phyloP scores from a whole-genome alignment of 2,329 filamentous ascomycete genomes.

The Rhinocladiella mackenziei region DNA sequence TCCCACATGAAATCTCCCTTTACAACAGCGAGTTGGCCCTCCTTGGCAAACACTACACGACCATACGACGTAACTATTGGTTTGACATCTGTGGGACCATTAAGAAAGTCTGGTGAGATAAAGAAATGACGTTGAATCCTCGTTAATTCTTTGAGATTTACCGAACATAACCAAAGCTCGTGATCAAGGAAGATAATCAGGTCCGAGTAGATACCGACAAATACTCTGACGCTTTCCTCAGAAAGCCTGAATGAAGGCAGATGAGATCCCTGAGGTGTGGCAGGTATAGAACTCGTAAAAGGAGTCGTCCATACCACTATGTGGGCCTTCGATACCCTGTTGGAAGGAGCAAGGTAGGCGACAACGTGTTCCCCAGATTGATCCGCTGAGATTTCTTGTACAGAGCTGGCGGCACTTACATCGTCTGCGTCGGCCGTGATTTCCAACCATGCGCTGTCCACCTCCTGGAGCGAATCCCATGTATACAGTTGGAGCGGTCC shows the following conservation, averaged over 20 bases:
- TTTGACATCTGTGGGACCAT: background rate
- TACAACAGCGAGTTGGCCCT: constrained; percentile 1
- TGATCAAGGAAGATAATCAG: constrained; percentile 1
- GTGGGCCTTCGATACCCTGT: background rate
- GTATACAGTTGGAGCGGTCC: background rate
- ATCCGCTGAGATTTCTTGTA: background rate
- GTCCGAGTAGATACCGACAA: constrained; percentile 2
- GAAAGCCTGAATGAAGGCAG: background rate
- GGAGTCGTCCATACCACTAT: background rate
- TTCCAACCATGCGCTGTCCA: background rate
- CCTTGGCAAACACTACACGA: constrained; percentile 1
- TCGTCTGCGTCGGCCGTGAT: background rate
- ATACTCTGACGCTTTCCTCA: background rate
- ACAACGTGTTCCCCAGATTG: background rate
- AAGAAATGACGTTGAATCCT: constrained; percentile 2
- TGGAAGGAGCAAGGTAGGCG: background rate
- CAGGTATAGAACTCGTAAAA: background rate
- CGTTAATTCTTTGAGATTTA: background rate
- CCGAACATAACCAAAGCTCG: constrained; percentile 5
- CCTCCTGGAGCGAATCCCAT: background rate
- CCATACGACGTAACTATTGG: background rate
- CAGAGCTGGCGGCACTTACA: background rate
- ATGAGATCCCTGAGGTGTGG: background rate
- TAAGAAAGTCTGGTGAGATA: constrained; percentile 2
- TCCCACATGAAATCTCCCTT: constrained; percentile 1